phyloP scores from a whole-genome alignment of 2,329 filamentous ascomycete genomes.

The Cladophialophora immunda region DNA sequence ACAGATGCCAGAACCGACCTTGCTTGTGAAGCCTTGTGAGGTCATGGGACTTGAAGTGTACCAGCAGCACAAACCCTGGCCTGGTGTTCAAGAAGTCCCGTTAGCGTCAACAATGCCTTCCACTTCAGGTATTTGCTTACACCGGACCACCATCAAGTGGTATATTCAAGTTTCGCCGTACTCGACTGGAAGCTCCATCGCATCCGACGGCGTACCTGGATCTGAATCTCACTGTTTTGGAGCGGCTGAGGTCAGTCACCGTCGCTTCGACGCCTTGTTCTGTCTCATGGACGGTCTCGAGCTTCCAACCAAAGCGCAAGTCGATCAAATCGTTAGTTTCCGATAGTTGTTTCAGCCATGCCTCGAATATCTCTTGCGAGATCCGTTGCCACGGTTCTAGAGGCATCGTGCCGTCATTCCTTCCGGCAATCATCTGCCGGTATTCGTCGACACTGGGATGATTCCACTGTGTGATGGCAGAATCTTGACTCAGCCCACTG shows the following conservation, averaged over 20 bases:
- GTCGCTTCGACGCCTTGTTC: constrained; percentile 32
- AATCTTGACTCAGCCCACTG: constrained; percentile 1
- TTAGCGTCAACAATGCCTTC: neutral
- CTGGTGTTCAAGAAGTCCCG: constrained; percentile 25
- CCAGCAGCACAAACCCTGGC: constrained; percentile 39
- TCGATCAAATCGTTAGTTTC: constrained; percentile 41
- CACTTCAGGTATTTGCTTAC: constrained; percentile 36
- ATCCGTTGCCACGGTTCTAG: constrained; percentile 46
- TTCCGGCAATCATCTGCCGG: constrained; percentile 17
- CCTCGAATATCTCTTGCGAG: constrained; percentile 48
- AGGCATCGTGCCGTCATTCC: constrained; percentile 47
- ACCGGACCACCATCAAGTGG: constrained; percentile 42
- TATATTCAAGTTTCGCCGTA: constrained; percentile 41
- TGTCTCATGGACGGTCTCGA: constrained; percentile 34
- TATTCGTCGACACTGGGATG: constrained; percentile 30
- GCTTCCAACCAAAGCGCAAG: constrained; percentile 43
- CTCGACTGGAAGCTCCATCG: constrained; percentile 44
- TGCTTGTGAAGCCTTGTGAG: constrained; percentile 40
- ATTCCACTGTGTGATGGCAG: constrained; percentile 16
- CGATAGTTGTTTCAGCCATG: constrained; percentile 45
- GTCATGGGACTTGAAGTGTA: constrained; percentile 47
- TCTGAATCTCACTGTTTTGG: constrained; percentile 35
- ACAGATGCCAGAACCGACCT: constrained; percentile 48
- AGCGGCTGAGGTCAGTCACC: constrained; percentile 35
- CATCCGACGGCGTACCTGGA: constrained; percentile 43